phyloP scores from a whole-genome alignment of 441 rosid species.

The Flueggea neowawraea region DNA sequence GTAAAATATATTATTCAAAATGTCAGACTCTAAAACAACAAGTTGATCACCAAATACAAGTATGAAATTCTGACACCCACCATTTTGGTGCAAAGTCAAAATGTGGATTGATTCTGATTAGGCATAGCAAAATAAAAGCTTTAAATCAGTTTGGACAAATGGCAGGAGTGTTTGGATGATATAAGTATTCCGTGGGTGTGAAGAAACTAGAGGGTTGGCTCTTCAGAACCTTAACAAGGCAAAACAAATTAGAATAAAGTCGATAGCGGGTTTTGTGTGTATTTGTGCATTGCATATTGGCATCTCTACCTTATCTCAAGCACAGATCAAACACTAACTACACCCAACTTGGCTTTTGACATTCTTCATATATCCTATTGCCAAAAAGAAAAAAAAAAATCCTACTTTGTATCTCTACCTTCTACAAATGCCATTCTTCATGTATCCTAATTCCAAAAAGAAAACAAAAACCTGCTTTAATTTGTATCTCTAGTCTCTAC shows the following conservation, averaged over 20 bases:
- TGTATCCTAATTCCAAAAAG: background rate
- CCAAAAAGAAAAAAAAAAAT: no score
- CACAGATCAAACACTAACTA: background rate
- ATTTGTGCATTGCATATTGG: no score
- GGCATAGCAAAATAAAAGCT: no score
- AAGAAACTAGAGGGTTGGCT: conserved; percentile 1
- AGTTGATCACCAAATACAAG: no score
- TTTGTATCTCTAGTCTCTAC: background rate
- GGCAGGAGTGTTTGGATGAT: no score
- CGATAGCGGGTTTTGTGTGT: background rate
- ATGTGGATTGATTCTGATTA: no score
- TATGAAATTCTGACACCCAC: no score
- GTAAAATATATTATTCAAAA: no score
- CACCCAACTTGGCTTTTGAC: conserved; percentile 12
- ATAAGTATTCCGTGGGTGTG: background rate
- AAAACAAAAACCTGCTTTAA: no score
- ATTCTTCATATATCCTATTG: conserved; percentile 6
- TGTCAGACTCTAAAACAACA: no score
- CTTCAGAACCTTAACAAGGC: conserved; percentile 8
- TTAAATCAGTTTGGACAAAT: no score
- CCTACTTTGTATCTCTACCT: conserved; percentile 2
- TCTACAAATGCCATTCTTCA: conserved; percentile 13
- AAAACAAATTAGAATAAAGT: background rate
- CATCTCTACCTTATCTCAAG: conserved; percentile 14
- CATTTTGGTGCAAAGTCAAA: no score